A percentile compares a stretch with the other conserved stretches of the same genome.
Evolutionary conservation across 345 rosid species (phyloP).

Genomic region (Citrus inodora): DNA sequence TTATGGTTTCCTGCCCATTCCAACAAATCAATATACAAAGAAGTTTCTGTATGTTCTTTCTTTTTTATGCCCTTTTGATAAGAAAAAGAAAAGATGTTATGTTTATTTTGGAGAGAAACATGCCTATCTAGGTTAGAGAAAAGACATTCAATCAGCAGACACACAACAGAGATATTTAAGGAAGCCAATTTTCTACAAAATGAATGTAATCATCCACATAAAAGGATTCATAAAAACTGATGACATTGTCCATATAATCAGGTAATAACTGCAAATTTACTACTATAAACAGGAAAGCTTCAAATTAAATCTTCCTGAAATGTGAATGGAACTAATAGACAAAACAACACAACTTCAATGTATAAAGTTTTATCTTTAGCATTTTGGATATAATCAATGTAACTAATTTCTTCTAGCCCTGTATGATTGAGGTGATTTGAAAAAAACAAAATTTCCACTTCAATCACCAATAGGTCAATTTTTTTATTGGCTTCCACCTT

Average conservation of each 20-base stretch:
- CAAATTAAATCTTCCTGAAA: background rate
- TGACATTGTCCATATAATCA: background rate
- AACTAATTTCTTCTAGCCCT: background rate
- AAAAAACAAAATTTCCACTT: background rate
- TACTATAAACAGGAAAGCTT: background rate
- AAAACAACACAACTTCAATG: too few relatives aligned
- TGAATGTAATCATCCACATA: background rate
- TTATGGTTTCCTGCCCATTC: background rate
- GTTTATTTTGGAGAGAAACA: background rate
- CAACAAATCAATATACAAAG: background rate
- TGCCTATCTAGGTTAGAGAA: background rate
- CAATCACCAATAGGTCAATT: background rate
- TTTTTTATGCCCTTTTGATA: background rate
- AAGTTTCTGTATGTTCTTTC: too few relatives aligned
- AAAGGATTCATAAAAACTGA: background rate
- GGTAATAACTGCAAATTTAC: background rate
- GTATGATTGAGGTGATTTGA: background rate
- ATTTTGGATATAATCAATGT: too few relatives aligned
- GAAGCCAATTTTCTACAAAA: background rate
- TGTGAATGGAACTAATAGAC: too few relatives aligned
- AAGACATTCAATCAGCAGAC: background rate
- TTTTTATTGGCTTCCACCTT: background rate
- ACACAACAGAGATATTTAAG: background rate
- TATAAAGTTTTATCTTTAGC: too few relatives aligned
- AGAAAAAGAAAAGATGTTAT: background rate